Evolutionary conservation across 75 land plant species (phyloP).

Genomic region (Cupressus sempervirens): DNA sequence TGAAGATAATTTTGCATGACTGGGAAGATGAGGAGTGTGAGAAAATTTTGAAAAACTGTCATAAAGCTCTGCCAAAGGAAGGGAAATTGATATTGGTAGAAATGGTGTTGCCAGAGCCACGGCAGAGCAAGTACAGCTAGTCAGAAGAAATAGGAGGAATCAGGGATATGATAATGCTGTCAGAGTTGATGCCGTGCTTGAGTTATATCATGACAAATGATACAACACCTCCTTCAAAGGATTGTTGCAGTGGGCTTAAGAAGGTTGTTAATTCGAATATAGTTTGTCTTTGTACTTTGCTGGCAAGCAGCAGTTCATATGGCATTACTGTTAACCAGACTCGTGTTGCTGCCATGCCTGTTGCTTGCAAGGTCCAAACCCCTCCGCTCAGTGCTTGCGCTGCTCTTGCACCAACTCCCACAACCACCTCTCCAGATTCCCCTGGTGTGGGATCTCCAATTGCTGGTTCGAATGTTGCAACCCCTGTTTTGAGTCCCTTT

Average conservation of each 20-base stretch:
- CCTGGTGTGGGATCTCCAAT: no score
- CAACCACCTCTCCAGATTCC: no score
- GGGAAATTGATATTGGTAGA: no score
- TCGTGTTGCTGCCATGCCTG: slow-evolving; percentile 31
- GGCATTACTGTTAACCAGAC: slow-evolving; percentile 50
- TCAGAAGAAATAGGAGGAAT: no score
- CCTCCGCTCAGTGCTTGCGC: slow-evolving; percentile 34
- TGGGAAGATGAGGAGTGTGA: no score
- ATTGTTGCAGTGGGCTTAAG: slow-evolving; percentile 24
- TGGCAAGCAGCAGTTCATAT: neutral
- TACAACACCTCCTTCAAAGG: slow-evolving; percentile 10
- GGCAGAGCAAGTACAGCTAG: no score
- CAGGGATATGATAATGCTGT: neutral
- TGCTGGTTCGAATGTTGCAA: no score
- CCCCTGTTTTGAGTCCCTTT: no score
- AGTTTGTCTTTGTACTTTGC: slow-evolving; percentile 26
- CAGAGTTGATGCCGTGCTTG: slow-evolving; percentile 24
- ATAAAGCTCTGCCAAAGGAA: no score
- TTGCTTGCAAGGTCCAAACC: slow-evolving; percentile 37
- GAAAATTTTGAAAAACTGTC: no score
- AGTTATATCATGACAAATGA: slow-evolving; percentile 18
- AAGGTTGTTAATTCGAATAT: slow-evolving; percentile 6
- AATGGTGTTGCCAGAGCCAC: no score
- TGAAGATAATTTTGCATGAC: no score
- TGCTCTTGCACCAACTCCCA: neutral